phyloP scores from a whole-genome alignment of 1,139 yeast species.

The Candida labiduridarum region DNA sequence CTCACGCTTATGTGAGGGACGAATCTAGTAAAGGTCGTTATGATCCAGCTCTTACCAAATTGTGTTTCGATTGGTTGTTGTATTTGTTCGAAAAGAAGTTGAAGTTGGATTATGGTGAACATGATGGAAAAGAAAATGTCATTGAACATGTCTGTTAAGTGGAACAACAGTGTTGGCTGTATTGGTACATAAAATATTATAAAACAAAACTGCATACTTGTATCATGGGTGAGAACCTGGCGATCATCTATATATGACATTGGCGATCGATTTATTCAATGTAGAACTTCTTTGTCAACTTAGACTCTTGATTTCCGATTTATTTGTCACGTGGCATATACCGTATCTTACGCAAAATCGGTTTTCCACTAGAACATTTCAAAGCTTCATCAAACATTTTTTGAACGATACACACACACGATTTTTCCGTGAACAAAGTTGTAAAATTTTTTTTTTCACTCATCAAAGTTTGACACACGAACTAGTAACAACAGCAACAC shows the following conservation, averaged over 20 bases:
- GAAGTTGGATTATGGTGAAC: conserved; percentile 67
- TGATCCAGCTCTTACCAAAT: conserved; percentile 72
- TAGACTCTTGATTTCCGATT: too few species aligned
- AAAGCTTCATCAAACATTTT: not conserved
- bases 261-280: too few species aligned
- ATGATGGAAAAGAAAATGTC: conserved; percentile 48
- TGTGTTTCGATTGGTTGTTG: conserved; percentile 66
- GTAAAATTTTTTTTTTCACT: conserved; percentile 9
- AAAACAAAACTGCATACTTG: too few species aligned
- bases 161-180: too few species aligned
- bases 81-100: conserved; percentile 73
- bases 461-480: not conserved
- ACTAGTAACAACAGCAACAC: not conserved
- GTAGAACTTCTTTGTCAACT: too few species aligned
- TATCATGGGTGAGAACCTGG: too few species aligned
- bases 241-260: too few species aligned
- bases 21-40: conserved; percentile 77
- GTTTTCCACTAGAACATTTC: not conserved
- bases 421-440: conserved; percentile 10
- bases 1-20: conserved; percentile 79
- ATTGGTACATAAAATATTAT: too few species aligned
- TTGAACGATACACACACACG: not conserved
- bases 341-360: too few species aligned
- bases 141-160: conserved; percentile 66
- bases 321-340: too few species aligned